Evolutionary conservation across 345 rosid species (phyloP).

Genomic region (Rhodamnia rubescens): DNA sequence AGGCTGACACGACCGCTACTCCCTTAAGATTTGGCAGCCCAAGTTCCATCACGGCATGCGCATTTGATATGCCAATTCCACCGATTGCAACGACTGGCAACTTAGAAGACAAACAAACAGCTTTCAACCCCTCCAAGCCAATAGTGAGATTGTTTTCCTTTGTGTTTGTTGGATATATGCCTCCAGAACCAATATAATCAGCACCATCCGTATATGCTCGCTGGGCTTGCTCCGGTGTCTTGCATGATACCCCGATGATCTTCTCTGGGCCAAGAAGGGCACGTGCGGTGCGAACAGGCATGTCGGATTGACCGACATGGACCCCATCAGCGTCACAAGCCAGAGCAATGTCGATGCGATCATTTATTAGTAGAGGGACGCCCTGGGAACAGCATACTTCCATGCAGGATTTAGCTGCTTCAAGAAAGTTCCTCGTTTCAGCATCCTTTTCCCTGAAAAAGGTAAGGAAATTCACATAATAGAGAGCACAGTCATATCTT

Average conservation of each 20-base stretch:
- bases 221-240: slow-evolving; percentile 69
- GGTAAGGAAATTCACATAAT: background rate
- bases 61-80: slow-evolving; percentile 63
- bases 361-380: slow-evolving; percentile 70
- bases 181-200: slow-evolving; percentile 89
- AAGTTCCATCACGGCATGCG: slow-evolving; percentile 38
- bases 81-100: slow-evolving; percentile 89
- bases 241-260: slow-evolving; percentile 83
- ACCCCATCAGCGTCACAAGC: slow-evolving; percentile 89
- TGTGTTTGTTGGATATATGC: slow-evolving; percentile 69
- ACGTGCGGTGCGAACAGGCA: slow-evolving; percentile 51
- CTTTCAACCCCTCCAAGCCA: slow-evolving; percentile 72
- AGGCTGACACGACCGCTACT: slow-evolving; percentile 69
- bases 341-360: slow-evolving; percentile 75
- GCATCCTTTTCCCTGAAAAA: slow-evolving; percentile 60
- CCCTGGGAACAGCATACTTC: slow-evolving; percentile 43
- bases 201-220: slow-evolving; percentile 88
- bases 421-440: slow-evolving; percentile 50
- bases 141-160: slow-evolving; percentile 65
- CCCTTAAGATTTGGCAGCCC: slow-evolving; percentile 58
- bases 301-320: slow-evolving; percentile 84
- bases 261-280: slow-evolving; percentile 83
- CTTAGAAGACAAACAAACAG: slow-evolving; percentile 64
- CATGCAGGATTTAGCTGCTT: slow-evolving; percentile 63
- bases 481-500: too few relatives aligned